Base-by-base conservation (phyloP, 2,329 filamentous ascomycete genomes). In the Neocatenulostroma microsporum region DNA sequence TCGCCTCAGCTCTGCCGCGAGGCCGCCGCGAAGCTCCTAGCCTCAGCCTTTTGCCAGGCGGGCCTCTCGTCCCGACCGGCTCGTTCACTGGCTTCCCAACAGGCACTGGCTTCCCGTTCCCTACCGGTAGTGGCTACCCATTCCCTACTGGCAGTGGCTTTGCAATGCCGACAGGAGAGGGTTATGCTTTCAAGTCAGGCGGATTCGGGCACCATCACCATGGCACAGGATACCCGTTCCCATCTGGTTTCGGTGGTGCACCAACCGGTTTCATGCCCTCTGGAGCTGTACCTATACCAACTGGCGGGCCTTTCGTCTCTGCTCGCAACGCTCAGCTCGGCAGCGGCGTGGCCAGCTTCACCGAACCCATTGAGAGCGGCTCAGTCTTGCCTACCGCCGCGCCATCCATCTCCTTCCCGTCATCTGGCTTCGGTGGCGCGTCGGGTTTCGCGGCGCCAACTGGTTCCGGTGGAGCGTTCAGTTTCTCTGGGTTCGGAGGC, bases 1-100 rank as follows among this genome's bases (percentile, higher is more conserved):
- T 34, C 19, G 31, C 31, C 7, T n/a, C n/a, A 12, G 31, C 31
- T 13, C 19, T 21, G 15, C 31, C 31, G 17, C 31, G 18, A n/a
- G 31, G 31, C 31, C 29, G 14, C 10, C 29, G 14, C 14, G 14
- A 13, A 7, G 10, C 18, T 8, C 17, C 17, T 14, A 29, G 13
- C 26, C 8, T 10, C 26, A 14, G 11, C 26, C 11, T 12, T 10
- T 13, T 18, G 29, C 10, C 9, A 31, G 11, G 10, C 29, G 10
- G 10, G 14, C 10, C 13, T 14, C 11, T 11, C 15, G 15, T 32
- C 11, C 30, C 18, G 21, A 8, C 30, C 14, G 19, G 18, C 9
- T n/a, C n/a, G n/a, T n/a, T n/a, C n/a, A n/a, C n/a, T n/a, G n/a
- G n/a, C n/a, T n/a, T n/a, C n/a, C n/a, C n/a, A n/a, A n/a, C n/a